Evolutionary conservation across 371 early-diverging fungal genomes (phyloP), one percentile per base, ranked within the genome.

Genomic region (Mortierella sp.): DNA sequence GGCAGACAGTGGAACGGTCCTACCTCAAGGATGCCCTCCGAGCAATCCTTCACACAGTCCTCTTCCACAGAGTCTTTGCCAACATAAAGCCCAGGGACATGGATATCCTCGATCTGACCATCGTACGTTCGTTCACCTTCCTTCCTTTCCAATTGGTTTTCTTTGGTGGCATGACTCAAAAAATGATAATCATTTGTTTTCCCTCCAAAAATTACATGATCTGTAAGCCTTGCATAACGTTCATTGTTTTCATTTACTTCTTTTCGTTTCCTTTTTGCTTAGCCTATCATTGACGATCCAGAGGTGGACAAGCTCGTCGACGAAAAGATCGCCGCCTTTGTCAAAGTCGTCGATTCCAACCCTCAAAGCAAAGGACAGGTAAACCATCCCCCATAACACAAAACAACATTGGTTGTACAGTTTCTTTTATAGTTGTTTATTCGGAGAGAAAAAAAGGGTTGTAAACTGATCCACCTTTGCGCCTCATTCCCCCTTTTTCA

Each of bases 1-100:
- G 29, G 52, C 76, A 86, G 87, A 86, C 88, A 74, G 91, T 90
- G 70, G 88, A 90, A 78, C 86, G 91, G 65, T 88, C 88, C 61
- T 90, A 91, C 61, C 87, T 93, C 29, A 88, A 90, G 55, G 90
- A 92, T 63, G 92, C 89, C 8, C 88, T 95, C 74, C 79, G 74
- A 81, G 96, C 95, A 2, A 79, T 97, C 34, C 85, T 96, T 11
- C 96, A 96, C 82, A 93, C 96, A 6, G 95, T 96, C 66, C 88
- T 96, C 50, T 96, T 96, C 77, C 96, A 97, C 85, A 87, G 97
- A 39, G 87, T 93, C 45, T 92, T 96, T 76, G 89, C 92, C 24
- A 92, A 90, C 67, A 92, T 95, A 52, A 87, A 88, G 47, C 97
- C 97, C 19, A 88, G 89, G 53, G 95, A 96, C 73, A 91, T 91